Conservation (phyloP, 2,329 filamentous ascomycete genomes). For the Alternaria novae-zelandiae region DNA sequence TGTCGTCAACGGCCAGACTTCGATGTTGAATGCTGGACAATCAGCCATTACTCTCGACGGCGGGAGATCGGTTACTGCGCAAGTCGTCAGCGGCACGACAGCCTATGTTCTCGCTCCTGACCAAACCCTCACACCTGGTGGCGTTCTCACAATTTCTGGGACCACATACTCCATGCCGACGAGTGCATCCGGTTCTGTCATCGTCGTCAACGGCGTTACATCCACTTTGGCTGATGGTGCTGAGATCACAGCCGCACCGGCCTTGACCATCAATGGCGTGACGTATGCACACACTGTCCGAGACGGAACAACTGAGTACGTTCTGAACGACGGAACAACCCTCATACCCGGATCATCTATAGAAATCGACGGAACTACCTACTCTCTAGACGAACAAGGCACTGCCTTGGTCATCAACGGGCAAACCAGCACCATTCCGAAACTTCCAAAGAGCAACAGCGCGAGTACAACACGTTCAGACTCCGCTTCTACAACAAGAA, state of each 20-base stretch:
- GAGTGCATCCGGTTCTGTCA: slow-evolving; percentile 28
- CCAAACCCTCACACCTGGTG: slow-evolving; percentile 37
- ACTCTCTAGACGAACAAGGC: slow-evolving; percentile 31
- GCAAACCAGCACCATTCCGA: slow-evolving; percentile 35
- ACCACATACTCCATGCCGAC: slow-evolving; percentile 36
- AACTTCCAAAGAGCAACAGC: slow-evolving; percentile 33
- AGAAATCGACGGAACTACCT: slow-evolving; percentile 37
- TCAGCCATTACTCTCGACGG: slow-evolving; percentile 22
- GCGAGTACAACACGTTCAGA: slow-evolving; percentile 28
- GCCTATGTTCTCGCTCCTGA: slow-evolving; percentile 31
- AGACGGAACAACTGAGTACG: slow-evolving; percentile 36
- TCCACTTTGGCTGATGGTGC: slow-evolving; percentile 24
- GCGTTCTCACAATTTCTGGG: slow-evolving; percentile 32
- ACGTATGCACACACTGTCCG: slow-evolving; percentile 32
- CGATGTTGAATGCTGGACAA: not conserved
- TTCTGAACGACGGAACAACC: slow-evolving; percentile 22
- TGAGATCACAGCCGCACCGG: slow-evolving; percentile 24
- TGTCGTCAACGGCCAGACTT: slow-evolving; percentile 33
- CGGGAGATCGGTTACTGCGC: slow-evolving; percentile 24
- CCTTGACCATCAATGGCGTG: slow-evolving; percentile 35
- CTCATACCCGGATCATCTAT: slow-evolving; percentile 31
- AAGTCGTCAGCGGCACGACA: slow-evolving; percentile 29
- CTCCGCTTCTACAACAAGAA: slow-evolving; percentile 8
- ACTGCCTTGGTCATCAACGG: slow-evolving; percentile 43
- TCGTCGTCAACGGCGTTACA: slow-evolving; percentile 37